These are phyloP conservation scores for Agapanthus africanus DNA, from an alignment of 106 monocot genomes.

Conservation along the genomic window DNA sequence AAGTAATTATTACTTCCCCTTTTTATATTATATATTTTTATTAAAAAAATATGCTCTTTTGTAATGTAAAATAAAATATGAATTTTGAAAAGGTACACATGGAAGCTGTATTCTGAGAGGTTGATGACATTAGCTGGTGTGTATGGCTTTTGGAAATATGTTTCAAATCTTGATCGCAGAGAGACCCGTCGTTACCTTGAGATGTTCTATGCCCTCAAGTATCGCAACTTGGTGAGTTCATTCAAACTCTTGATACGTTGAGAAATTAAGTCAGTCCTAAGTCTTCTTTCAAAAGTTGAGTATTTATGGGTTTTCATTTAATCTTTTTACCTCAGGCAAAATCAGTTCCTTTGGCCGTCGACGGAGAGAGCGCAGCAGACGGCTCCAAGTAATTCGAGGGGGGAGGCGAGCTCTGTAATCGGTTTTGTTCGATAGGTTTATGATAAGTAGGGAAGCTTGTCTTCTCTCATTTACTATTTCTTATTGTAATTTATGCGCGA, in stretches of 20 bases:
- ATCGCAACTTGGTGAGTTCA: constrained; percentile 25
- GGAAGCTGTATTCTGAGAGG: constrained; percentile 44
- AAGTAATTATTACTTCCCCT: constrained; percentile 10
- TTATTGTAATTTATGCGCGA: neutral
- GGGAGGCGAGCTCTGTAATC: constrained; percentile 5
- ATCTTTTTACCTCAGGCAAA: constrained; percentile 22
- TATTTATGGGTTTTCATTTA: neutral
- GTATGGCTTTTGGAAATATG: constrained; percentile 39
- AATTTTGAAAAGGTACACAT: constrained; percentile 19
- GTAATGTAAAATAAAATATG: too few species aligned
- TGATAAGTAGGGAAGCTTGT: neutral
- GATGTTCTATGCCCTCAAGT: constrained; percentile 45
- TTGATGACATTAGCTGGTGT: constrained; percentile 39
- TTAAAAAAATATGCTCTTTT: too few species aligned
- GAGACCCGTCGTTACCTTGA: constrained; percentile 38
- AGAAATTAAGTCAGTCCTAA: neutral
- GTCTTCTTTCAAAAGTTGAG: neutral
- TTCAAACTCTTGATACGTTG: neutral
- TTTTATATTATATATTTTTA: too few species aligned
- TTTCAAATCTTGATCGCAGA: constrained; percentile 32
- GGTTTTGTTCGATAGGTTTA: neutral
- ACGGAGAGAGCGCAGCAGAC: constrained; percentile 2
- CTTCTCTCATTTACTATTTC: neutral
- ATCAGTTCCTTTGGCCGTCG: constrained; percentile 52
- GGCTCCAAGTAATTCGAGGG: neutral